phyloP scores from a whole-genome alignment of 2,329 filamentous ascomycete genomes.

The Periconia digitata region DNA sequence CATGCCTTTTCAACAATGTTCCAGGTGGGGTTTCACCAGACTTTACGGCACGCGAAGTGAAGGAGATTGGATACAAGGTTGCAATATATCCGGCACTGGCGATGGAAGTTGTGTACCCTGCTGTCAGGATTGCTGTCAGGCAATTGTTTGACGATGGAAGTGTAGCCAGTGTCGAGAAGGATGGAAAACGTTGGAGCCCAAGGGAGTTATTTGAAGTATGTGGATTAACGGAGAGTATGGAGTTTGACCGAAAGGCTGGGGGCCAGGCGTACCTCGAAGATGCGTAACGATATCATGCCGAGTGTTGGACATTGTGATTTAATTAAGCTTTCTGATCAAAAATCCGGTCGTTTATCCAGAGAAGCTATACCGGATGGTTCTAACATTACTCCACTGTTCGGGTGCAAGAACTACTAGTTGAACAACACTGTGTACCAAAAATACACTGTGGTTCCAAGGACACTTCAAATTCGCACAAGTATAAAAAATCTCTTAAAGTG shows the following conservation, averaged over 20 bases:
- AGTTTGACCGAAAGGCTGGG: constrained; percentile 52
- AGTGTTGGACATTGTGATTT: no score
- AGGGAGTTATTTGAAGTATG: constrained; percentile 56
- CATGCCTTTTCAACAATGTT: constrained; percentile 61
- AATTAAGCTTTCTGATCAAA: not conserved
- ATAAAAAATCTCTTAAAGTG: no score
- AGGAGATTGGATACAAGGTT: constrained; percentile 59
- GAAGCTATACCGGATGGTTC: no score
- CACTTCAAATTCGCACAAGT: no score
- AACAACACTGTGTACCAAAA: no score
- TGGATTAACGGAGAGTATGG: constrained; percentile 54
- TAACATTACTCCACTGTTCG: no score
- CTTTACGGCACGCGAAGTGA: constrained; percentile 55
- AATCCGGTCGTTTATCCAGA: no score
- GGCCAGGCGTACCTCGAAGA: constrained; percentile 37
- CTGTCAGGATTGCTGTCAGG: constrained; percentile 30
- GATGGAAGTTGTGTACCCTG: constrained; percentile 37
- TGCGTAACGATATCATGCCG: constrained; percentile 11
- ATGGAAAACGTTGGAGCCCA: constrained; percentile 49
- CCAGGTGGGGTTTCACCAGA: constrained; percentile 58
- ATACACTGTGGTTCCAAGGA: no score
- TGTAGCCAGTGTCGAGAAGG: constrained; percentile 40
- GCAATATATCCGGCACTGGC: constrained; percentile 56
- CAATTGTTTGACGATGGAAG: constrained; percentile 30
- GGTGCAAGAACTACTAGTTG: no score